Base-by-base conservation (phyloP, 2,329 filamentous ascomycete genomes). In the Orbilia blumenaviensis region DNA sequence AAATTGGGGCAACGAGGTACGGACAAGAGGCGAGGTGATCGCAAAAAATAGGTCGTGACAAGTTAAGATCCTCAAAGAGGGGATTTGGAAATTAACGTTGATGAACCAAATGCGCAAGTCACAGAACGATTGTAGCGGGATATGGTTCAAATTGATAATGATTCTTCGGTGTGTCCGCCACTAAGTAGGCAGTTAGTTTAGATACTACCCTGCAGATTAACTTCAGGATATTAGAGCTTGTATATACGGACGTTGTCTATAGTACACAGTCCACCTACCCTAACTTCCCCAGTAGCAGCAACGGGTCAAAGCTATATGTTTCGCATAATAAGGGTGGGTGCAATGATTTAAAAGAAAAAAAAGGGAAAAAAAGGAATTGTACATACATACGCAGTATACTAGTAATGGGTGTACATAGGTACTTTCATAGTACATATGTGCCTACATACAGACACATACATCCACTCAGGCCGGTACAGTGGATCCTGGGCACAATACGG, bases 81-180 rank as follows among this genome's bases (percentile, higher is more conserved):
- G 27, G 29, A 29, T 16, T 74, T 54, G 52, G 54, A 62, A 61
- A 66, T 74, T 66, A 61, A 66, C 42, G 42, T 61, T 66, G 32
- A 34, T 54, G 54, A 58, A 73, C 61, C 69, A 74, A 74, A 74
- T 52, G 69, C 61, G 69, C 69, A 74, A 73, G 61, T 66, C 69
- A 56, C 69, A 62, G 54, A 73, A n/a, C 34, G 48, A 61, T 73
- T 61, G 42, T 61, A 66, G 62, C 62, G 62, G 61, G 69, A 74
- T 54, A 27, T 64, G 68, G 68, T 73, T 66, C 60, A 73, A 60
- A 66, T 73, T 73, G 68, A 73, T 73, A 73, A 66, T 73, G 62
- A 61, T 66, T 32, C 36, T 46, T 74, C 69, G 69, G 69, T 66
- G 61, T 66, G 61, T 48, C 69, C 69, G 69, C 58, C 60, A 61